phyloP scores from a whole-genome alignment of 1,139 yeast genomes.

The Pichia sp. region DNA sequence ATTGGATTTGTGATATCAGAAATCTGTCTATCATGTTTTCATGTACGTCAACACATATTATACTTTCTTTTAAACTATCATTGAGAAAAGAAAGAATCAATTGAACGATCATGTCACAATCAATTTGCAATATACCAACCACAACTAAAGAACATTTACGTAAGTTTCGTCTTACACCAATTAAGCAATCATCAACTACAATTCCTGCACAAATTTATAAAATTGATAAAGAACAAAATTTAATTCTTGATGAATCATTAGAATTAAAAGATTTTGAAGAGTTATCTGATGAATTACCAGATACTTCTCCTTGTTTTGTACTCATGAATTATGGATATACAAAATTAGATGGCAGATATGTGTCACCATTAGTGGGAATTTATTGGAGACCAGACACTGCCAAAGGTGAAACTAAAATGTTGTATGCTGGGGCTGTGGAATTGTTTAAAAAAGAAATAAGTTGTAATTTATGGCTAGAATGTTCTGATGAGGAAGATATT shows the following conservation, averaged over 20 bases:
- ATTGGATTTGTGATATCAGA: too few relatives aligned
- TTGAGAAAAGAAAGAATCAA: too few relatives aligned
- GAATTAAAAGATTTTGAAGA: conserved; percentile 59
- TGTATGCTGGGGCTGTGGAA: conserved; percentile 87
- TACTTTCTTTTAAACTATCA: too few relatives aligned
- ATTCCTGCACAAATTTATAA: conserved; percentile 61
- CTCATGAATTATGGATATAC: conserved; percentile 69
- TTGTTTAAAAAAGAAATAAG: conserved; percentile 72
- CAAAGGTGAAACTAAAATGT: conserved; percentile 72
- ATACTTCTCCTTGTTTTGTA: conserved; percentile 70
- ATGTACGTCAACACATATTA: too few relatives aligned
- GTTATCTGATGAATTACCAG: conserved; percentile 73
- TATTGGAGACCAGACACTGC: conserved; percentile 87
- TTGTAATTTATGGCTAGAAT: conserved; percentile 47
- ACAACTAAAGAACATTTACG: conserved; percentile 57
- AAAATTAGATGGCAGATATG: conserved; percentile 64
- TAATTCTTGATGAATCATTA: conserved; percentile 35
- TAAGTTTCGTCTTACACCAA: conserved; percentile 34
- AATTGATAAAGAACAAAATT: conserved; percentile 55
- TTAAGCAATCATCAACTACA: conserved; percentile 45
- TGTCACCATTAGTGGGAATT: conserved; percentile 67
- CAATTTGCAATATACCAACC: conserved; percentile 59
- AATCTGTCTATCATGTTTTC: too few relatives aligned
- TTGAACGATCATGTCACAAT: conserved; percentile 29
- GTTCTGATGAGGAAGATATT: conserved; percentile 58